Base-by-base conservation (phyloP, 2,329 filamentous ascomycete species). In the Metarhizium humberi region DNA sequence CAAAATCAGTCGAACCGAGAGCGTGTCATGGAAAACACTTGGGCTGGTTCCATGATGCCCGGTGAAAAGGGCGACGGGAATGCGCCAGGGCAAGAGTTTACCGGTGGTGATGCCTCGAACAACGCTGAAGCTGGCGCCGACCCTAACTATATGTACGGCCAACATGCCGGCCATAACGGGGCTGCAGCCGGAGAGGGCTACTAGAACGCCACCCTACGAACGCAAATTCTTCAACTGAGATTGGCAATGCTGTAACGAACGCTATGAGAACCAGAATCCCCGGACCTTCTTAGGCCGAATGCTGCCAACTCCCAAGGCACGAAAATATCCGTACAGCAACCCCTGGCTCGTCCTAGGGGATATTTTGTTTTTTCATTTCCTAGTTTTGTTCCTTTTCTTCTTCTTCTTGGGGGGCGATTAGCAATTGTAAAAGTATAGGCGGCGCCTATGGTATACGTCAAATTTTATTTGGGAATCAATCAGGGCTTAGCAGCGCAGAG, bases 111-210 rank as follows among this genome's bases (percentile, higher is more conserved):
- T 54, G 68, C 64, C 13, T 57, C 69, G 20, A 66, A 64, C 54
- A 65, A 58, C 38, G 67, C 73, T 29, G 78, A 81, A 59, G 70
- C 72, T 16, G 69, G 68, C 47, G 58, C 64, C 43, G 70, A 73
- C 29, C 61, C 70, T 11, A 72, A 71, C 63, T 83, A 82, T 63
- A 75, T 82, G 64, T 84, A 83, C 63, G 69, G 69, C 34, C 70
- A 73, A n/a, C 78, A 81, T 61, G 66, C 73, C 40, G 77, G 77
- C 32, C 82, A 85, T 61, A 85, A 85, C 63, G 82, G 82, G 42
- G 72, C 79, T n/a, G 69, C 72, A 29, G 68, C 74, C 48, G 73
- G 72, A 50, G 81, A 82, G 36, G 73, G 74, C 50, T 84, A 80
- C 65, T 81, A 75, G 53, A 2, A 32, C 25, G 13, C 30, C 25